Evolutionary conservation across 257 asterid species (phyloP), one percentile per base, ranked within the genome.

Genomic region (Misopates orontium): DNA sequence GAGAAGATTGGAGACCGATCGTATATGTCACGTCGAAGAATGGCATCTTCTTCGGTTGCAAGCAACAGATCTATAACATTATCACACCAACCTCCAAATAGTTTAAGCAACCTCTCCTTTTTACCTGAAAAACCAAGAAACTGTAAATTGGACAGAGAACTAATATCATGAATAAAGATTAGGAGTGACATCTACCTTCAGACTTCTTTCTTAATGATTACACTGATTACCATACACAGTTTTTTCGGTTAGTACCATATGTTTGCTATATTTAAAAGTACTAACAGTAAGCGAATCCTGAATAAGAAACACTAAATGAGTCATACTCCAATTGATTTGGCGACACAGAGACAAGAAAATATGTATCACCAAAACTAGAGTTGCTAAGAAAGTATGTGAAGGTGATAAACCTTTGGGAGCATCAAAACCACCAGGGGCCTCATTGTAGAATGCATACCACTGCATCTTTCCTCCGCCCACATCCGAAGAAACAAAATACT

Each of bases 381-480:
- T 16, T 15, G 7, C 13, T n/a, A 18, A 18, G 32, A 56, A 60
- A 73, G 56, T 56, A 54, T 5, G 17, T 58, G 52, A 39, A 52
- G 32, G 32, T 40, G 71, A 64, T 52, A 44, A 79, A 93, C 99
- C 95, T 1, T 57, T 74, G 10, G 87, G 79, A 62, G 19, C 53
- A 73, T 90, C 99, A 15, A 48, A 75, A 21, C 97, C 99, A 24
- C 97, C 99, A 6, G 97, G 73, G 10, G 85, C 71, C 69, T 94
- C 99, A 16, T 85, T 83, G 78, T 94, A 75, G 75, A 94, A 94
- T 62, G 96, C 99, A 70, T 94, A 94, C 99, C 99, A 94, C 79
- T 94, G 99, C 97, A 94, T 94, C 71, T 94, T 94, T 54, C 99
- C 99, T 24, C 89, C 89, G 19, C 99, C 99, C 40, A 94, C 99